Evolutionary conservation across 352 stramenopile genomes (phyloP).

Genomic region (Pythium diclinum): DNA sequence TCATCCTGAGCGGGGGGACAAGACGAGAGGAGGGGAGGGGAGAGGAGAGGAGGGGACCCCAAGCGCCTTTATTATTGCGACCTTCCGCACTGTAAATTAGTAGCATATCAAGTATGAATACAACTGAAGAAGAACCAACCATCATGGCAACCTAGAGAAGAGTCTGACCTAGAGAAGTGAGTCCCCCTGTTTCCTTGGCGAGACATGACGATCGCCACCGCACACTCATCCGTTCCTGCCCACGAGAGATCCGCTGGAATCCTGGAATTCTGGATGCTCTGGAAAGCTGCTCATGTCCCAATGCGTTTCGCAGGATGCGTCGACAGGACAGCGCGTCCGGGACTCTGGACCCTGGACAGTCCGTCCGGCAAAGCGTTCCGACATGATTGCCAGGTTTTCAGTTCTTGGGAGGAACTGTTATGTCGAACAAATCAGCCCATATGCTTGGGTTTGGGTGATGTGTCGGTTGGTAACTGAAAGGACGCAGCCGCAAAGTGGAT

Average conservation of each 20-base stretch:
- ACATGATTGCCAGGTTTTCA: background rate
- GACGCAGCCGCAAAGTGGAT: slow-evolving; percentile 1
- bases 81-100: background rate
- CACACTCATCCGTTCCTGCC: background rate
- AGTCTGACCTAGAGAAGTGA: background rate
- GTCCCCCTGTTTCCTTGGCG: background rate
- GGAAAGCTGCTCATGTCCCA: background rate
- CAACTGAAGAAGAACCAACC: background rate
- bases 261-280: no score
- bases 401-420: background rate
- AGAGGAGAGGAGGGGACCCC: background rate
- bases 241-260: background rate
- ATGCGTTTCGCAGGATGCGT: slow-evolving; percentile 1
- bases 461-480: slow-evolving; percentile 5
- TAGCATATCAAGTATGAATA: slow-evolving; percentile 27
- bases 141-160: no score
- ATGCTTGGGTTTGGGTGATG: no score
- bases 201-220: background rate
- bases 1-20: background rate
- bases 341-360: no score
- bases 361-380: no score
- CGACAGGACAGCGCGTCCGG: background rate
- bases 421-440: background rate
- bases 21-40: no score
- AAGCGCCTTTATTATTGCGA: background rate